A percentile compares a stretch with the other conserved stretches of the same genome.
Conservation (phyloP, 495 filamentous ascomycete species). For the Trichocladium antarcticum region DNA sequence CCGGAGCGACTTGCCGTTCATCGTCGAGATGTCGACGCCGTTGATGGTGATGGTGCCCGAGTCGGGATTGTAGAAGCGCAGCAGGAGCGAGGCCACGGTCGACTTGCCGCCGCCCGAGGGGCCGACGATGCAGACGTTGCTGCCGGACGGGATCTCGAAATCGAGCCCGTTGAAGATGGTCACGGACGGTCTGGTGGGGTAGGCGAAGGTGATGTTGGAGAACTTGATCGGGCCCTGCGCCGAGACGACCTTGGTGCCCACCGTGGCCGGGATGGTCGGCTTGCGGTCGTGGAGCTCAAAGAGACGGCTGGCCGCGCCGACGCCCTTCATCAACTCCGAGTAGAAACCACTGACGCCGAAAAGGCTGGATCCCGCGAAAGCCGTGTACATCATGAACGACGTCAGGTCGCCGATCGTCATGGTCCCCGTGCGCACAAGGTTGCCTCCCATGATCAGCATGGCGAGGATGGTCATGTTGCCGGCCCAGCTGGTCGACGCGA, state of each 20-base stretch:
- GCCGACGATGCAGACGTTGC: constrained; percentile 92
- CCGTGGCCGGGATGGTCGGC: constrained; percentile 72
- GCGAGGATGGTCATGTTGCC: constrained; percentile 93
- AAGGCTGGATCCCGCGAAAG: constrained; percentile 80
- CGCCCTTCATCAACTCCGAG: constrained; percentile 97
- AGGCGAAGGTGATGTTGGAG: constrained; percentile 72
- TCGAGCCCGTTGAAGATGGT: constrained; percentile 77
- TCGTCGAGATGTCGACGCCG: constrained; percentile 65
- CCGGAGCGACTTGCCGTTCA: constrained; percentile 92
- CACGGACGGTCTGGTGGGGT: constrained; percentile 83
- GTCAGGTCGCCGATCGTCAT: constrained; percentile 89
- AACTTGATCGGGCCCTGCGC: constrained; percentile 83
- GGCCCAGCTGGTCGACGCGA: constrained; percentile 73
- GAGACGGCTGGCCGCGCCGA: constrained; percentile 84
- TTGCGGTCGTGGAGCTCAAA: constrained; percentile 95
- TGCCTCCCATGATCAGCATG: constrained; percentile 82
- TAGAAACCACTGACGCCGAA: constrained; percentile 94
- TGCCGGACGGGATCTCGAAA: constrained; percentile 85
- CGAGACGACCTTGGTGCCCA: constrained; percentile 62
- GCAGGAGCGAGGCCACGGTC: constrained; percentile 76
- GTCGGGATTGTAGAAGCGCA: constrained; percentile 83
- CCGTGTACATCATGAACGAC: constrained; percentile 97
- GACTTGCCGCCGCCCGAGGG: constrained; percentile 92
- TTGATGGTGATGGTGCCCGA: constrained; percentile 71
- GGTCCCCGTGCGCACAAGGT: constrained; percentile 72